phyloP scores from a whole-genome alignment of 2,329 filamentous ascomycete genomes.

The Ceratocystiopsis brevicomis region DNA sequence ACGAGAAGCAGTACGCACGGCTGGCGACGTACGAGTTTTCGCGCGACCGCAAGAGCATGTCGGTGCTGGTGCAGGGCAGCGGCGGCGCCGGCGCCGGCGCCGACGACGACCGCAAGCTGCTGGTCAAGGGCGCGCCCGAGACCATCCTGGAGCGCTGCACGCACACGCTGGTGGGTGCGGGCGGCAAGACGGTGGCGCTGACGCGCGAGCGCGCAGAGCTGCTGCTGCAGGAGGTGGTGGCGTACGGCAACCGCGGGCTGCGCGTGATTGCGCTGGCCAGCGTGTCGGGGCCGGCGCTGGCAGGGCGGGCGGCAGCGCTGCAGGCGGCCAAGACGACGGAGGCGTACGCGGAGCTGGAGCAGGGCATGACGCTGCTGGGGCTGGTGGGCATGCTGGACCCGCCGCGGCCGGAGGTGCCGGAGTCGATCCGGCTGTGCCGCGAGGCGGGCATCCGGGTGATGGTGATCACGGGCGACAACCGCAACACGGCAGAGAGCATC shows the following conservation, averaged over 20 bases:
- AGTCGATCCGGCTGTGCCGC: conserved; percentile 73
- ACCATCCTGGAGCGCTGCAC: conserved; percentile 86
- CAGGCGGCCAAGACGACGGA: conserved; percentile 53
- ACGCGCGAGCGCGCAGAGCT: conserved; percentile 49
- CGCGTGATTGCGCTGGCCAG: conserved; percentile 88
- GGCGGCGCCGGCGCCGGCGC: conserved; percentile 13
- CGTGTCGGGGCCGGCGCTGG: conserved; percentile 8
- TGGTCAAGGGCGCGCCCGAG: conserved; percentile 94
- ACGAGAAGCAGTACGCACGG: conserved; percentile 55
- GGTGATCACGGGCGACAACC: conserved; percentile 96
- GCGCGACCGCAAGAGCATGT: conserved; percentile 97
- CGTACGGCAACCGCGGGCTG: conserved; percentile 81
- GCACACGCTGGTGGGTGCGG: conserved; percentile 55
- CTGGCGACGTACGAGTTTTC: conserved; percentile 93
- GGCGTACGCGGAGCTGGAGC: conserved; percentile 75
- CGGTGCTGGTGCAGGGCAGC: conserved; percentile 52
- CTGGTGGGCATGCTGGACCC: conserved; percentile 94
- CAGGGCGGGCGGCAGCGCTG: no score
- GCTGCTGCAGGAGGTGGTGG: conserved; percentile 60
- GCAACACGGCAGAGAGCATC: conserved; percentile 92
- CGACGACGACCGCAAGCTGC: conserved; percentile 46
- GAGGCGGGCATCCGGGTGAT: conserved; percentile 90
- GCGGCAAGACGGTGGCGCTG: conserved; percentile 60
- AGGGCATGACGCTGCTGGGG: conserved; percentile 84
- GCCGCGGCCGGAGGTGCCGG: conserved; percentile 75